Evolutionary conservation across 2,329 filamentous ascomycete genomes (phyloP), one percentile per base, ranked within the genome.

Genomic region (Cephalotrichum gorgonifer): DNA sequence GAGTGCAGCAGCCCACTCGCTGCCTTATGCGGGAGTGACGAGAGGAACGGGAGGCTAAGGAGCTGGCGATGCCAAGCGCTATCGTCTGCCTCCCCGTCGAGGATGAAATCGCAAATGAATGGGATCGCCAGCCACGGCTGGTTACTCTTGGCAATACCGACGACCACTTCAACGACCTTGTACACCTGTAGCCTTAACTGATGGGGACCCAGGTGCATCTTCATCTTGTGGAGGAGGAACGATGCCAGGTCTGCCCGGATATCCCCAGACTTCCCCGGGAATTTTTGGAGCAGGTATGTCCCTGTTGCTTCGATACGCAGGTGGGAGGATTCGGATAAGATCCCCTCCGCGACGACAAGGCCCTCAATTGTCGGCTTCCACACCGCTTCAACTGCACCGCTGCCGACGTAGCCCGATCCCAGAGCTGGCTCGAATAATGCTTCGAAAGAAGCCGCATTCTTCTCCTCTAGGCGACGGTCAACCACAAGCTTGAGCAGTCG

Each of bases 31-130:
- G 60, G 53, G 3, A 69, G 56, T 2, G 50, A 53, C 1, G 52
- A 53, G 14, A 68, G 52, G 33, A 64, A 62, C 0, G 49, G 31
- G 2, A 43, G 6, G 28, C 53, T 60, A 26, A 67, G 52, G 2
- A 66, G 50, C 23, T 58, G 54, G 0, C 62, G 56, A 44, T 65
- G 62, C 61, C 60, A 66, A 1, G 61, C 58, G 38, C 60, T 66
- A 22, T 60, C 56, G 8, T n/a, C n/a, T 22, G 17, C 35, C 6
- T 60, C 56, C 3, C 56, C 51, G 4, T 64, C 52, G 14, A 66
- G 39, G 3, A 66, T 51, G 9, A 66, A 38, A 15, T 61, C 50
- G 3, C 54, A 56, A 3, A 68, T 57, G 2, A 65, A 58, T 0
- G 60, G 55, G 6, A 55, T 58, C 0, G 64, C 65, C 2, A 59